Conservation (phyloP, 805 yeast species). For the Metschnikowia reukaufii region DNA sequence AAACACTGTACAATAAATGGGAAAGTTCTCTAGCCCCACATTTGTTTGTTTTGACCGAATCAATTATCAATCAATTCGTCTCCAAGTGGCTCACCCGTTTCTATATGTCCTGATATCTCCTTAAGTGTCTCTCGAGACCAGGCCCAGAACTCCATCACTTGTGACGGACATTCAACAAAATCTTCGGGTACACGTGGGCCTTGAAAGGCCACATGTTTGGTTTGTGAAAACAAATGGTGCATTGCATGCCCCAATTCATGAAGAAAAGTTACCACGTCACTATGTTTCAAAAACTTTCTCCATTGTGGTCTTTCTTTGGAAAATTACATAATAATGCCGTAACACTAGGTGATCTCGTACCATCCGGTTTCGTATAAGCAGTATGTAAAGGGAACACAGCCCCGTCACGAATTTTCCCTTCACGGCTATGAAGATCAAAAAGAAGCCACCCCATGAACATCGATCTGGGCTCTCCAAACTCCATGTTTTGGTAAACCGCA, state of each 20-base stretch:
- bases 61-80: constrained; percentile 30
- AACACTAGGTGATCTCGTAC: constrained; percentile 56
- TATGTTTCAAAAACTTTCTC: constrained; percentile 77
- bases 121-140: constrained; percentile 68
- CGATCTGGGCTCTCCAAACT: constrained; percentile 34
- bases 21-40: constrained; percentile 66
- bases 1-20: constrained; percentile 75
- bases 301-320: constrained; percentile 68
- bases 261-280: constrained; percentile 80
- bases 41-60: constrained; percentile 47
- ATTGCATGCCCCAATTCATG: constrained; percentile 91
- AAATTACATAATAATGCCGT: constrained; percentile 84
- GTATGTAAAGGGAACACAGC: constrained; percentile 76
- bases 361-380: constrained; percentile 52
- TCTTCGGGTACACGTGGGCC: constrained; percentile 81
- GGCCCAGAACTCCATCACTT: constrained; percentile 85
- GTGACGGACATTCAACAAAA: constrained; percentile 91
- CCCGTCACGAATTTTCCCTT: constrained; percentile 86
- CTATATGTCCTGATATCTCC: constrained; percentile 64
- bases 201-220: constrained; percentile 64
- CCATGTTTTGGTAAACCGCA: constrained; percentile 65
- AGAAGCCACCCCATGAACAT: constrained; percentile 74
- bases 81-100: constrained; percentile 55
- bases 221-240: constrained; percentile 70
- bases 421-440: constrained; percentile 81